These are phyloP conservation scores for Baeospora myosura DNA, from an alignment of 1,284 basidiomycete genomes.

Conservation along the genomic window DNA sequence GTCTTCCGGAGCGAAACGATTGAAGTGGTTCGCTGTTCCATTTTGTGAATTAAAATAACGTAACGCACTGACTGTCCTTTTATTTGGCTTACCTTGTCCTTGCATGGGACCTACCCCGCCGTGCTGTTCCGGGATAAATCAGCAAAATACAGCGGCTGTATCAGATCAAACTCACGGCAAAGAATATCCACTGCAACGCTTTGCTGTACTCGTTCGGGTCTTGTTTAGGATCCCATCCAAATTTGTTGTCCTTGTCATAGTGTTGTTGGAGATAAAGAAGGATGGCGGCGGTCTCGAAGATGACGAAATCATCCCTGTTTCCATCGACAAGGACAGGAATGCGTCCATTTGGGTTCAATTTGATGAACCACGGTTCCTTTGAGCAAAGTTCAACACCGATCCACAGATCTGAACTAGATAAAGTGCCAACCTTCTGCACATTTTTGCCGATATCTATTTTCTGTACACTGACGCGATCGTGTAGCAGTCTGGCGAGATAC, in stretches of 20 bases:
- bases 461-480: slow-evolving; percentile 15
- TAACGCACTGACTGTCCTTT: not conserved
- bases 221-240: slow-evolving; percentile 43
- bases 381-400: not conserved
- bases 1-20: slow-evolving; percentile 48
- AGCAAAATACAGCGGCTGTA: slow-evolving; percentile 2
- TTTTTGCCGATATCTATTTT: slow-evolving; percentile 23
- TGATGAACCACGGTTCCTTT: slow-evolving; percentile 53
- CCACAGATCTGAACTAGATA: slow-evolving; percentile 15
- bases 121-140: slow-evolving; percentile 30
- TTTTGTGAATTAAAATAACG: slow-evolving; percentile 19
- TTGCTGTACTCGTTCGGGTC: slow-evolving; percentile 45
- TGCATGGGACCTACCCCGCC: slow-evolving; percentile 73
- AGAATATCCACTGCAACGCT: slow-evolving; percentile 77
- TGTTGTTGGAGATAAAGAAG: slow-evolving; percentile 57
- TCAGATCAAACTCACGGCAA: slow-evolving; percentile 37
- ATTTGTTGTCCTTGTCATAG: slow-evolving; percentile 51
- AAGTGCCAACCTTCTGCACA: slow-evolving; percentile 26
- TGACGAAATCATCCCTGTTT: slow-evolving; percentile 40
- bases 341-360: slow-evolving; percentile 60
- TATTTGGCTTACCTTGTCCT: slow-evolving; percentile 43
- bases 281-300: slow-evolving; percentile 69
- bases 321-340: slow-evolving; percentile 55
- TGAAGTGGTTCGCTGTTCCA: slow-evolving; percentile 47
- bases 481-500: not conserved